Percentiles rank a stretch among this genome's conserved stretches.
Evolutionary conservation across 2,329 filamentous ascomycete genomes (phyloP).

Genomic region (Tolypocladium paradoxum): DNA sequence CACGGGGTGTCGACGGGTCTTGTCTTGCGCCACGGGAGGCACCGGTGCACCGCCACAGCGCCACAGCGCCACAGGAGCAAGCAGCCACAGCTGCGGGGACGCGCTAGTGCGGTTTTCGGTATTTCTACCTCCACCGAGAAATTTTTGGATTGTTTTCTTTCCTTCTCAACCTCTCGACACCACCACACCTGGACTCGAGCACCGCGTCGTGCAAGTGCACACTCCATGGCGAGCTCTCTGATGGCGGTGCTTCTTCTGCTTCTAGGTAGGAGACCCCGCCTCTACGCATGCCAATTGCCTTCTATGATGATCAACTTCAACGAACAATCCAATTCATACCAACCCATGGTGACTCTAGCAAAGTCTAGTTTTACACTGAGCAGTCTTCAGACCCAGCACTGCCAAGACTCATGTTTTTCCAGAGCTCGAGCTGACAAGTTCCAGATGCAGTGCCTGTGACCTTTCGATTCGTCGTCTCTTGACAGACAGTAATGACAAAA

Average conservation of each 20-base stretch:
- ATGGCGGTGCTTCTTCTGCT: conserved; percentile 1
- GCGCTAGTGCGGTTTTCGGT: not conserved
- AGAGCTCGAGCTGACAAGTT: conserved; percentile 8
- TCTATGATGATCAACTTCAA: conserved; percentile 24
- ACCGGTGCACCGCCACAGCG: conserved; percentile 24
- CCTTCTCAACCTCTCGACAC: conserved; percentile 10
- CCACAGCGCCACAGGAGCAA: not conserved
- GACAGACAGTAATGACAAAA: conserved; percentile 23
- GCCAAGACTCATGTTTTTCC: not conserved
- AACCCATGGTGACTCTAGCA: conserved; percentile 40
- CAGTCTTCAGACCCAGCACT: conserved; percentile 17
- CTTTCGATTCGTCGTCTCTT: conserved; percentile 2
- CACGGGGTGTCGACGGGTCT: not conserved
- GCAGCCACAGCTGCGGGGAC: not conserved
- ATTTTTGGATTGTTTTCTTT: conserved; percentile 5
- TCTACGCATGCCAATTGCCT: conserved; percentile 4
- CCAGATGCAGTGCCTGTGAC: not conserved
- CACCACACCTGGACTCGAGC: conserved; percentile 4
- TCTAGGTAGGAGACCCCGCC: conserved; percentile 3
- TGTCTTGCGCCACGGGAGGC: too few species aligned
- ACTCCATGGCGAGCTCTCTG: not conserved
- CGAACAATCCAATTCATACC: conserved; percentile 57
- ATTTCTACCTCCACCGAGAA: conserved; percentile 1
- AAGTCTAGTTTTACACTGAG: conserved; percentile 47
- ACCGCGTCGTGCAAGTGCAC: conserved; percentile 10